Conservation (phyloP, 345 rosid species). For the Noccaea bulbosa region DNA sequence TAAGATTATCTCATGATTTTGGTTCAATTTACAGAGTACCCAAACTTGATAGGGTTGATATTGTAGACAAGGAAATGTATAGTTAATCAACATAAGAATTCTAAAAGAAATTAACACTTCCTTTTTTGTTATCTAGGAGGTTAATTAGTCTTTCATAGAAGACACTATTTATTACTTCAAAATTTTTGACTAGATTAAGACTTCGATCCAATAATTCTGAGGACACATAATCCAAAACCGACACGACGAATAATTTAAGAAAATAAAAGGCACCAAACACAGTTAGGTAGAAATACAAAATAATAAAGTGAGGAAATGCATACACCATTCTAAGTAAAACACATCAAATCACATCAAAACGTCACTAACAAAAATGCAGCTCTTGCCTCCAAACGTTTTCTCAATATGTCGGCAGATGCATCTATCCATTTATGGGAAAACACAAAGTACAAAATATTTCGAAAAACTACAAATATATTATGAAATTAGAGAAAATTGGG, state of each 20-base stretch:
- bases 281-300: slow-evolving; percentile 7
- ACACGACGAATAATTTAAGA: slow-evolving; percentile 11
- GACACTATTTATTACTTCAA: neutral
- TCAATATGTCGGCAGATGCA: slow-evolving; percentile 36
- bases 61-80: neutral
- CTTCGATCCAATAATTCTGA: neutral
- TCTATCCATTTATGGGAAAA: slow-evolving; percentile 17
- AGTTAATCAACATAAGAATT: neutral
- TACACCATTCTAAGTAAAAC: neutral
- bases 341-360: slow-evolving; percentile 35
- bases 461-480: slow-evolving; percentile 11
- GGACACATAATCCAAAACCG: slow-evolving; percentile 17
- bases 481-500: neutral
- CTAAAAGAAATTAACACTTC: neutral
- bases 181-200: neutral
- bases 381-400: slow-evolving; percentile 30
- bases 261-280: slow-evolving; percentile 4
- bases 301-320: slow-evolving; percentile 2
- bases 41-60: neutral
- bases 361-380: slow-evolving; percentile 23
- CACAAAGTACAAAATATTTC: neutral
- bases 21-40: neutral
- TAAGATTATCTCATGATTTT: neutral
- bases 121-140: too few relatives aligned
- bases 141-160: too few relatives aligned